Percentiles rank a stretch among this genome's conserved stretches.
Conservation (phyloP, 129 eudicot genomes). For the Ambrosia trifida region DNA sequence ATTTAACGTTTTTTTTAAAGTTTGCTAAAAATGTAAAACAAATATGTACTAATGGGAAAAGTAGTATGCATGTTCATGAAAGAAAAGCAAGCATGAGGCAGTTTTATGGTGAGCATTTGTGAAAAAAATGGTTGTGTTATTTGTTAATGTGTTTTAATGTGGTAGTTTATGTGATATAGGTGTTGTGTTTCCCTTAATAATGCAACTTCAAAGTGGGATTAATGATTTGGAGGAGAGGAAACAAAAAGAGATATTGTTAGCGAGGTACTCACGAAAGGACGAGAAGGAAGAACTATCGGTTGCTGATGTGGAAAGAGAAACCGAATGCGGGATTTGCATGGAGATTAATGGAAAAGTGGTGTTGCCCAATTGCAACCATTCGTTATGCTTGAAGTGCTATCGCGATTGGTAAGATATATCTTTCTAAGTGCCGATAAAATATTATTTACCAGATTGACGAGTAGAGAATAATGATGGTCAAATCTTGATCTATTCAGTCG, state of each 20-base stretch:
- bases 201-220: slow-evolving; percentile 78
- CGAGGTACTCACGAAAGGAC: slow-evolving; percentile 48
- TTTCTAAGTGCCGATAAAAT: no score
- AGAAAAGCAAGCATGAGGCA: slow-evolving; percentile 63
- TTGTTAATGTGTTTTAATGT: slow-evolving; percentile 6
- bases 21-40: slow-evolving; percentile 22
- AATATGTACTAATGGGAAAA: slow-evolving; percentile 57
- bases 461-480: no score
- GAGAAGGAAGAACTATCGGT: slow-evolving; percentile 40
- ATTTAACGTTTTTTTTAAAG: no score
- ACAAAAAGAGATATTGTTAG: slow-evolving; percentile 55
- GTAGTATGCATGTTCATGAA: slow-evolving; percentile 54
- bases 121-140: neutral
- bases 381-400: slow-evolving; percentile 68
- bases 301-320: slow-evolving; percentile 61
- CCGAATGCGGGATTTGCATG: slow-evolving; percentile 85
- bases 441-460: no score
- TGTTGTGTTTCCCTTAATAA: slow-evolving; percentile 63
- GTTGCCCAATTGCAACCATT: slow-evolving; percentile 61
- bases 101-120: slow-evolving; percentile 50
- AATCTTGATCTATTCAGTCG: no score
- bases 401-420: slow-evolving; percentile 52
- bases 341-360: slow-evolving; percentile 56
- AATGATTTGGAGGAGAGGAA: slow-evolving; percentile 71
- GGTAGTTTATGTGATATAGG: slow-evolving; percentile 35